Percentiles rank a stretch among this genome's conserved stretches.
Evolutionary conservation across 2,329 filamentous ascomycete genomes (phyloP).

Genomic region (Claviceps digitariae): DNA sequence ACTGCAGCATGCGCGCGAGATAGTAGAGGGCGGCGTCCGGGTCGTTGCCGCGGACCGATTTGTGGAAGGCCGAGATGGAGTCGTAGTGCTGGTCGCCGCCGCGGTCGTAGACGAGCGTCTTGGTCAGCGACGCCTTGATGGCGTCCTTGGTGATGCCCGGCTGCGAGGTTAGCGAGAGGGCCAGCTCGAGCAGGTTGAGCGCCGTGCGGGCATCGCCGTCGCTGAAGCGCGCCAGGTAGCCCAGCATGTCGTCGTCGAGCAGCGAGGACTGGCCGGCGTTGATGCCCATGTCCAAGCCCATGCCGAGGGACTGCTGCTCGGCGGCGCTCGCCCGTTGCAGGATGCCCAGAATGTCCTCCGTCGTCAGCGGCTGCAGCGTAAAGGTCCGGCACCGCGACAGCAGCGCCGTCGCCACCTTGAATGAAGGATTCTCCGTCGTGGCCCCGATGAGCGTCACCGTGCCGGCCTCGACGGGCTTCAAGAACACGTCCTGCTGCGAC

Average conservation of each 20-base stretch:
- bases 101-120: slow-evolving; percentile 88
- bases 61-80: slow-evolving; percentile 93
- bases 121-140: slow-evolving; percentile 73
- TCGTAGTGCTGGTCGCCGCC: slow-evolving; percentile 96
- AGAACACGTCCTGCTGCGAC: slow-evolving; percentile 85
- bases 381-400: slow-evolving; percentile 86
- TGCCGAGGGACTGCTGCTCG: slow-evolving; percentile 24
- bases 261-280: slow-evolving; percentile 30
- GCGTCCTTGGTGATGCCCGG: slow-evolving; percentile 55
- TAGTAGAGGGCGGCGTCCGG: slow-evolving; percentile 88
- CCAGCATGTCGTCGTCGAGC: slow-evolving; percentile 63
- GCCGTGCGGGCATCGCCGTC: slow-evolving; percentile 90
- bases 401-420: slow-evolving; percentile 79
- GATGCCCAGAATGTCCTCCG: slow-evolving; percentile 60
- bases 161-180: slow-evolving; percentile 53
- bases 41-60: slow-evolving; percentile 78
- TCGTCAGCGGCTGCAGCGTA: slow-evolving; percentile 61
- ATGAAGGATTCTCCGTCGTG: slow-evolving; percentile 93
- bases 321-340: slow-evolving; percentile 58
- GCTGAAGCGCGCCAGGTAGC: slow-evolving; percentile 72
- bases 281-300: too few relatives aligned
- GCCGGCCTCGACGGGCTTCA: slow-evolving; percentile 82
- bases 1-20: slow-evolving; percentile 87
- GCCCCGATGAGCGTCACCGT: slow-evolving; percentile 86
- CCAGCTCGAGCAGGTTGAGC: slow-evolving; percentile 81